These are phyloP conservation scores for Canavalia ensiformis DNA, from an alignment of 306 rosid genomes.

Conservation along the genomic window DNA sequence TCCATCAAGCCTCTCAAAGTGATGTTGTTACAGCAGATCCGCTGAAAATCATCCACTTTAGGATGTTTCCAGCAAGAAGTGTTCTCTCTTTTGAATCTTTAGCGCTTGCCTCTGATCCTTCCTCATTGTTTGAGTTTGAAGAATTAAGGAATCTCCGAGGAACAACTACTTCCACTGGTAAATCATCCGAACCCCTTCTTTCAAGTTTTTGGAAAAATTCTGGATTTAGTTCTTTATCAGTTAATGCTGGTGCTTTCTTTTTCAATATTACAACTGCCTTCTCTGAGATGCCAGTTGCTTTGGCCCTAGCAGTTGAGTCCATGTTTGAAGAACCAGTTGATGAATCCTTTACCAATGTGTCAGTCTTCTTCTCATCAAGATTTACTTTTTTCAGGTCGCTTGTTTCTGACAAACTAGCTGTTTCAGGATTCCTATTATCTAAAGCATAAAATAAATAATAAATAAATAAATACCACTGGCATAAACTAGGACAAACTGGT, in stretches of 20 bases:
- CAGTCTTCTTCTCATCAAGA: slow-evolving; percentile 58
- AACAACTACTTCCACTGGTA: slow-evolving; percentile 93
- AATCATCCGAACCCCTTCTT: slow-evolving; percentile 83
- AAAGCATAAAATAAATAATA: slow-evolving; percentile 32
- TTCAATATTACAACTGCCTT: slow-evolving; percentile 87
- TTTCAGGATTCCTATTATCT: slow-evolving; percentile 64
- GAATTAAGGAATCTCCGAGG: slow-evolving; percentile 76
- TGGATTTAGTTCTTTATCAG: slow-evolving; percentile 86
- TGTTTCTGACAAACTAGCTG: slow-evolving; percentile 58
- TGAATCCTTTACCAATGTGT: slow-evolving; percentile 63
- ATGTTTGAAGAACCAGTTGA: slow-evolving; percentile 63
- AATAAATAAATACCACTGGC: slow-evolving; percentile 24
- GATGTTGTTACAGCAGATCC: too few species aligned
- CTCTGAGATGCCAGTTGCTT: slow-evolving; percentile 69
- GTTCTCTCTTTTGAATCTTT: slow-evolving; percentile 64
- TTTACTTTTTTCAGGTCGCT: slow-evolving; percentile 57
- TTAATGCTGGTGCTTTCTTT: slow-evolving; percentile 84
- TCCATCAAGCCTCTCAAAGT: slow-evolving; percentile 61
- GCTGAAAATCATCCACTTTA: slow-evolving; percentile 62
- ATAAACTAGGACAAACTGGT: slow-evolving; percentile 40
- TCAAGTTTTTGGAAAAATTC: slow-evolving; percentile 97
- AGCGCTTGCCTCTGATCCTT: slow-evolving; percentile 61
- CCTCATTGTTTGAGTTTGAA: slow-evolving; percentile 73
- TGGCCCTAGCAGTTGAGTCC: slow-evolving; percentile 65
- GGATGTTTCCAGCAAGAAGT: slow-evolving; percentile 57